Conservation (phyloP, 2,329 filamentous ascomycete species). For the Ceratocystis variospora region DNA sequence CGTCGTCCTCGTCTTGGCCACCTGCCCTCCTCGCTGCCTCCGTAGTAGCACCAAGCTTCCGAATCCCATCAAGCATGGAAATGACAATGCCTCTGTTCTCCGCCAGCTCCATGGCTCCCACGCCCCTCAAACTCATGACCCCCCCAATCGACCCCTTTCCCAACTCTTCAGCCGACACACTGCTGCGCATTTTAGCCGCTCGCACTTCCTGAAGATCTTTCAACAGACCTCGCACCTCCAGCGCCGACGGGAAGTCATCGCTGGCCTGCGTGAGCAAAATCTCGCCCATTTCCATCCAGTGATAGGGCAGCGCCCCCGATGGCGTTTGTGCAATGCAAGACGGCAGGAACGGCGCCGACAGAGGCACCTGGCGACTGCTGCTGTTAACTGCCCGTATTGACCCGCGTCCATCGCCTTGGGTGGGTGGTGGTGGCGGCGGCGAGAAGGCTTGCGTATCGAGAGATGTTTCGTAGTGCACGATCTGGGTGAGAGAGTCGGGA, state of each 20-base stretch:
- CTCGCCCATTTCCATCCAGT: conserved; percentile 87
- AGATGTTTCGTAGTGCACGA: conserved; percentile 70
- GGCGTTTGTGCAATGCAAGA: conserved; percentile 58
- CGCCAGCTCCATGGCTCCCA: conserved; percentile 85
- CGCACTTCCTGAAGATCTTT: conserved; percentile 76
- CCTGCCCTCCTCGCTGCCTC: conserved; percentile 67
- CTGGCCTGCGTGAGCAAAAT: conserved; percentile 71
- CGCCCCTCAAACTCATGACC: conserved; percentile 54
- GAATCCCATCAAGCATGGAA: conserved; percentile 75
- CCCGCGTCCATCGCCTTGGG: conserved; percentile 32
- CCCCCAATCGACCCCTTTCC: conserved; percentile 43
- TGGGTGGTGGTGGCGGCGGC: conserved; percentile 50
- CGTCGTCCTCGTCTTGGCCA: conserved; percentile 51
- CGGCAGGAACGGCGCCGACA: conserved; percentile 64
- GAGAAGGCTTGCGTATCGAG: conserved; percentile 59
- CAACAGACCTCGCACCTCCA: conserved; percentile 60
- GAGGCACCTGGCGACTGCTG: conserved; percentile 23
- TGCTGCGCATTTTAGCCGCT: conserved; percentile 73
- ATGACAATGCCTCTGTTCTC: conserved; percentile 74
- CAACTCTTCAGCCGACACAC: conserved; percentile 56
- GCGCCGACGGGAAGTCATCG: conserved; percentile 64
- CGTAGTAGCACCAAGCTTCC: conserved; percentile 66
- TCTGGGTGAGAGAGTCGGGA: conserved; percentile 56
- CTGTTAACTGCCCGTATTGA: conserved; percentile 31
- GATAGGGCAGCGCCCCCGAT: conserved; percentile 66